These are phyloP conservation scores for Pinguiococcus pyrenoidosus DNA, from an alignment of 108 stramenopile species.

Conservation along the genomic window DNA sequence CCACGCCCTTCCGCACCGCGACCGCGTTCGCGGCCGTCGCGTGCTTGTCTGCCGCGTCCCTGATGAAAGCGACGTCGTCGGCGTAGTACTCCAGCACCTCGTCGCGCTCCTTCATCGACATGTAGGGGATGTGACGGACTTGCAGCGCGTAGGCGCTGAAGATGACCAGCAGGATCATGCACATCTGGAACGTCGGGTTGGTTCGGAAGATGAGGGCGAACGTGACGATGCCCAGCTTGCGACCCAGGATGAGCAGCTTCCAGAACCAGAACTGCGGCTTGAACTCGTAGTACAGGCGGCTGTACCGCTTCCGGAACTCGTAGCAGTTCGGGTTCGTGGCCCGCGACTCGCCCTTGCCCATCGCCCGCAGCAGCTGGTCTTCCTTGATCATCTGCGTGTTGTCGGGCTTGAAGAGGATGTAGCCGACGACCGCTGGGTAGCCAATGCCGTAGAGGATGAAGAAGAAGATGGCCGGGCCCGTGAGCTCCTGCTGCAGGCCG, in stretches of 20 bases:
- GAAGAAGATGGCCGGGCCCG: background rate
- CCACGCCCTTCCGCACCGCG: too few relatives aligned
- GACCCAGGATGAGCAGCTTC: slow-evolving; percentile 2
- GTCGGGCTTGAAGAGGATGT: background rate
- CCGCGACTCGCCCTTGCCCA: background rate
- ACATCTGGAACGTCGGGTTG: slow-evolving; percentile 18
- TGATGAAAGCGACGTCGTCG: too few relatives aligned
- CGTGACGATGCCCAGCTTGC: slow-evolving; percentile 5
- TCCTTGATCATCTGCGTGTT: background rate
- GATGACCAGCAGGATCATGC: slow-evolving; percentile 5
- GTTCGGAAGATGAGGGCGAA: slow-evolving; percentile 2
- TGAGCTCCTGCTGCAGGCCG: slow-evolving; percentile 3
- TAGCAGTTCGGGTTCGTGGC: slow-evolving; percentile 7
- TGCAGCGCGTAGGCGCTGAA: background rate
- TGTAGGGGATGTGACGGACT: slow-evolving; percentile 2
- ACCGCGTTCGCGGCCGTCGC: too few relatives aligned
- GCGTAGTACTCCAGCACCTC: background rate
- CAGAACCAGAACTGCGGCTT: slow-evolving; percentile 11
- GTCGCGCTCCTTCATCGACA: slow-evolving; percentile 9
- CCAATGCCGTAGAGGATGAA: slow-evolving; percentile 1
- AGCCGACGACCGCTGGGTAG: background rate
- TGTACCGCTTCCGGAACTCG: slow-evolving; percentile 3
- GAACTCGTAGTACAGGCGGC: slow-evolving; percentile 7
- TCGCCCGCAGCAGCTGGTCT: slow-evolving; percentile 7
- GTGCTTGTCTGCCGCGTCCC: too few relatives aligned